Base-by-base conservation (phyloP, 2,329 filamentous ascomycete species). In the Thielaviopsis euricoi region DNA sequence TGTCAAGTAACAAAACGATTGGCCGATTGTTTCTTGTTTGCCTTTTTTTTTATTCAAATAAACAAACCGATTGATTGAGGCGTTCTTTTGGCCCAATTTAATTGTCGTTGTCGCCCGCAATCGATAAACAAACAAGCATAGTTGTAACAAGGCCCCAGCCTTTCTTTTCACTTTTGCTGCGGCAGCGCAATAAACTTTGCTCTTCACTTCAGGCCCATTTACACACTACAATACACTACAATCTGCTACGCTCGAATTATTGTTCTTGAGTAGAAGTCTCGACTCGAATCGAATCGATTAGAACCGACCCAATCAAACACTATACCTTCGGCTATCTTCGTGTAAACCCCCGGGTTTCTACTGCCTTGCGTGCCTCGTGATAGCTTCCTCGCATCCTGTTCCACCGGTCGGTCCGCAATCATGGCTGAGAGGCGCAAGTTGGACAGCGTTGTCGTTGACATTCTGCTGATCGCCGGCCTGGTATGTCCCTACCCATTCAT, bases 341-440 rank as follows among this genome's bases (percentile, higher is more conserved):
- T 48, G 17, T 6, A 48, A 48, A 19, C 17, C 7, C n/a, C 43
- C n/a, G 6, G 12, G 43, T 19, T n/a, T 10, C 43, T 3, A 48
- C 17, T 6, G 6, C 21, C 43, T 48, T 21, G 4, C 9, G 43
- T 21, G n/a, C 6, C 43, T 48, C 43, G 43, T 19, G 43, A 48
- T 48, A 48, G 43, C 21, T n/a, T 17, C 13, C 40, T 33, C 43
- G 53, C 15, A 19, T 22, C 23, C 43, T 19, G 43, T 10, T 33
- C 15, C 22, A 49, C 26, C 25, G 52, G 7, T 19, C 25, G 52
- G 7, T 19, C 22, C 22, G 23, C 37, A 37, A 58, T 33, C 21
- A 62, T 62, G 61, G 52, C 61, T 25, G 61, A 62, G 57, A 56
- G 60, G 57, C 60, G 61, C 40, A 61, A 60, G 52, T 43, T 62